These are phyloP conservation scores for Quercus bicolor DNA, from an alignment of 306 rosid genomes.

Conservation along the genomic window DNA sequence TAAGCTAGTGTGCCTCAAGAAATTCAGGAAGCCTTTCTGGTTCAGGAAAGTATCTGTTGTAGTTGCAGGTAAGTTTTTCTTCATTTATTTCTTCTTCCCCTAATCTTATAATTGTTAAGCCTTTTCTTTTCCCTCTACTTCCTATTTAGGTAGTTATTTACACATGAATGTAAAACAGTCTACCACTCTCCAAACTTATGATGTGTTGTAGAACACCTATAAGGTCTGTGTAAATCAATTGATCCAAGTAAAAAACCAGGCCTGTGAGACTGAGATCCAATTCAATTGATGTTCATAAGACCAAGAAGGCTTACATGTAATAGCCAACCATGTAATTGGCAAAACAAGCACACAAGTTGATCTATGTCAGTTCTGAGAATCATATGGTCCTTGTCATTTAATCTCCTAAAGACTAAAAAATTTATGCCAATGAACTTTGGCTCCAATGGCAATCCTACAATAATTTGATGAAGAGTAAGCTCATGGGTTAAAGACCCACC, in stretches of 20 bases:
- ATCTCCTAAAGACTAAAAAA: not conserved
- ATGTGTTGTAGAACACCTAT: not conserved
- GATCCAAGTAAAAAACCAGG: not conserved
- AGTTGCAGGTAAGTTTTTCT: not conserved
- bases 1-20: not conserved
- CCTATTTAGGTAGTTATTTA: not conserved
- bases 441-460: no score
- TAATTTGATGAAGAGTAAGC: no score
- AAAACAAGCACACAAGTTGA: not conserved
- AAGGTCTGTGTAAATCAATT: no score
- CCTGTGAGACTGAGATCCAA: not conserved
- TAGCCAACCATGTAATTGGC: not conserved
- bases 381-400: not conserved
- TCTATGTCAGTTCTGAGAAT: not conserved
- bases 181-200: not conserved
- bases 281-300: not conserved
- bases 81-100: not conserved
- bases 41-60: not conserved
- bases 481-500: no score
- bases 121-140: not conserved
- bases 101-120: not conserved
- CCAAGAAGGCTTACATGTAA: not conserved
- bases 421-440: not conserved
- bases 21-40: not conserved
- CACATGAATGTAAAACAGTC: not conserved